These are phyloP conservation scores for Raddia distichophylla DNA, from an alignment of 176 grass and related monocot species.

Conservation along the genomic window DNA sequence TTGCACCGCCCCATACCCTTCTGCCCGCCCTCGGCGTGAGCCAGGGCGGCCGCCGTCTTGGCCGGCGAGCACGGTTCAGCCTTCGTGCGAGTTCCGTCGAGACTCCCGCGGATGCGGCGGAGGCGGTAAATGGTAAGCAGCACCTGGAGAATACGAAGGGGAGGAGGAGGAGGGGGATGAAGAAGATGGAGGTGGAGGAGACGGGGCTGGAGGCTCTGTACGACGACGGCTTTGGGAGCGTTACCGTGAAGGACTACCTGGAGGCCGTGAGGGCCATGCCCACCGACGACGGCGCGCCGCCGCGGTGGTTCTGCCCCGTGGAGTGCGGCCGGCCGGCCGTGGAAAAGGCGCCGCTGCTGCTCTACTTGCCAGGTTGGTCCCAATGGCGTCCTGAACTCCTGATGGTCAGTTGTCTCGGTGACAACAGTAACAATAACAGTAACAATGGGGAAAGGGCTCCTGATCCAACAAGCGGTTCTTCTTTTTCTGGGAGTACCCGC, in stretches of 20 bases:
- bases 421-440: no score
- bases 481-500: no score
- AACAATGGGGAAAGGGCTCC: no score
- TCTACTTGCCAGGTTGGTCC: conserved; percentile 83
- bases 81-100: neutral
- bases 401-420: no score
- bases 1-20: neutral
- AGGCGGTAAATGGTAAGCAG: neutral
- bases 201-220: conserved; percentile 54
- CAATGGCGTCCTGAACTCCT: no score
- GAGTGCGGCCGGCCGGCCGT: conserved; percentile 59
- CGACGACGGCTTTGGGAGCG: conserved; percentile 80
- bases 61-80: neutral
- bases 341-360: conserved; percentile 65
- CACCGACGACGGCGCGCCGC: conserved; percentile 69
- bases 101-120: neutral
- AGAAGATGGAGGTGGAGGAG: neutral
- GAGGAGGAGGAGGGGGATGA: neutral
- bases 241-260: conserved; percentile 82
- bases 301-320: conserved; percentile 86
- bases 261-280: conserved; percentile 58
- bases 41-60: neutral
- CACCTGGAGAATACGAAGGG: neutral
- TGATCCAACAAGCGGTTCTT: no score
- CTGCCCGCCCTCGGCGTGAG: neutral